Evolutionary conservation across 805 yeast species (phyloP).

Genomic region (Lachancea fermentati): DNA sequence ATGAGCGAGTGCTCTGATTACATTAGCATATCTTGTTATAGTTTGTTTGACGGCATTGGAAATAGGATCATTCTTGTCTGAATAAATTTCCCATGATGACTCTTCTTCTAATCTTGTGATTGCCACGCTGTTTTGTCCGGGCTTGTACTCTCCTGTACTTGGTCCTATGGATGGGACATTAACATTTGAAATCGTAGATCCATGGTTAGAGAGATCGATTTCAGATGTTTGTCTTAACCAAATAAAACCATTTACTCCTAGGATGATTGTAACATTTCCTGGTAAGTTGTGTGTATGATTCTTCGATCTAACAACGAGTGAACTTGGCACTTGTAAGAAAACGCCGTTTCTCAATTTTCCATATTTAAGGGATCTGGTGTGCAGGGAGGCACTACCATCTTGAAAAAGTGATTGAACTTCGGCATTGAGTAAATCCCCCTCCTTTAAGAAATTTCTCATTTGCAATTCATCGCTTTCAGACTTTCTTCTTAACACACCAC

Average conservation of each 20-base stretch:
- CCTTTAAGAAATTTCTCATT: conserved; percentile 90
- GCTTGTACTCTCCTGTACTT: conserved; percentile 30
- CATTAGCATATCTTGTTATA: conserved; percentile 80
- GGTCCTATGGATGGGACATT: conserved; percentile 22
- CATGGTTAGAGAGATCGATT: conserved; percentile 28
- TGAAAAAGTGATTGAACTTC: conserved; percentile 87
- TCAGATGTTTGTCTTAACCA: conserved; percentile 76
- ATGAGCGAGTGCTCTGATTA: conserved; percentile 72
- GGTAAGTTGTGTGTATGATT: conserved; percentile 86
- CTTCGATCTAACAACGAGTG: conserved; percentile 76
- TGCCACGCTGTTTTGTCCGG: conserved; percentile 41
- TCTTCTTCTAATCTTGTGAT: conserved; percentile 89
- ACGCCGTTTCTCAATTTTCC: conserved; percentile 93
- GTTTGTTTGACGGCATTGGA: conserved; percentile 57
- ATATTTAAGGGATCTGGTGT: conserved; percentile 90
- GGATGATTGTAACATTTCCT: conserved; percentile 83
- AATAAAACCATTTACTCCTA: conserved; percentile 92
- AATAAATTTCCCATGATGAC: conserved; percentile 90
- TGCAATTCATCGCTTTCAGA: conserved; percentile 93
- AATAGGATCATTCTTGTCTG: conserved; percentile 78
- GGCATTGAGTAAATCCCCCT: conserved; percentile 92
- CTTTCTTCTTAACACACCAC: conserved; percentile 91
- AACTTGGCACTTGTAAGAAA: conserved; percentile 73
- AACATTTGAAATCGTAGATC: conserved; percentile 23
- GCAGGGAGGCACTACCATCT: conserved; percentile 90